phyloP scores from a whole-genome alignment of 441 rosid genomes.

The Corymbia citriodora region DNA sequence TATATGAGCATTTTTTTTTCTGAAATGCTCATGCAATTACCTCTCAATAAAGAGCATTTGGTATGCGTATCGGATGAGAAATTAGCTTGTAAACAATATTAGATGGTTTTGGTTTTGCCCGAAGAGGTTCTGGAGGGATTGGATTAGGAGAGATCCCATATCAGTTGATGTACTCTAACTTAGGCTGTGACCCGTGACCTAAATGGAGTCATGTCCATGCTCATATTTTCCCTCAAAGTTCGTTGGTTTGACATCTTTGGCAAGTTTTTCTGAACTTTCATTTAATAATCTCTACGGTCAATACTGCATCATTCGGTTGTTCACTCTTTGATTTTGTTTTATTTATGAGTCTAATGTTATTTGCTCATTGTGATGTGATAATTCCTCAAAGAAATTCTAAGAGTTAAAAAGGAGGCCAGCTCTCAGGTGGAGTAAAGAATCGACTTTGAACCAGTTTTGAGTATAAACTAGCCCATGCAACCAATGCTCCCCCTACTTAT shows the following conservation, averaged over 20 bases:
- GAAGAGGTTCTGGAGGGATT: background rate
- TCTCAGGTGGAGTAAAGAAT: background rate
- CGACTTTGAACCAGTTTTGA: background rate
- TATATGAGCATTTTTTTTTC: background rate
- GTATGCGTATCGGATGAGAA: background rate
- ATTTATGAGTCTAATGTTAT: background rate
- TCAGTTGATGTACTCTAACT: background rate
- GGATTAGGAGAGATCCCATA: background rate
- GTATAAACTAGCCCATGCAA: background rate
- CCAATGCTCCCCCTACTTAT: background rate
- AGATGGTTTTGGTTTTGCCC: background rate
- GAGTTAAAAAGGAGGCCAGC: background rate
- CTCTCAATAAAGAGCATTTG: background rate
- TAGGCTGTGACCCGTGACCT: background rate
- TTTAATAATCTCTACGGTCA: background rate
- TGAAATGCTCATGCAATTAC: background rate
- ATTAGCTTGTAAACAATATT: background rate
- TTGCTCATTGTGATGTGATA: background rate
- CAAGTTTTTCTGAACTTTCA: background rate
- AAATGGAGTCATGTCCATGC: background rate
- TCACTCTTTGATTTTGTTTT: background rate
- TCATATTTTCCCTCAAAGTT: background rate
- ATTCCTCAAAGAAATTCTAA: background rate
- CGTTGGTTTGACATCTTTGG: background rate
- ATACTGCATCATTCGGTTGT: background rate